A percentile compares a stretch with the other conserved stretches of the same genome.
Conservation (phyloP, 1,139 yeast species). For the Yamadazyma epiphylla region DNA sequence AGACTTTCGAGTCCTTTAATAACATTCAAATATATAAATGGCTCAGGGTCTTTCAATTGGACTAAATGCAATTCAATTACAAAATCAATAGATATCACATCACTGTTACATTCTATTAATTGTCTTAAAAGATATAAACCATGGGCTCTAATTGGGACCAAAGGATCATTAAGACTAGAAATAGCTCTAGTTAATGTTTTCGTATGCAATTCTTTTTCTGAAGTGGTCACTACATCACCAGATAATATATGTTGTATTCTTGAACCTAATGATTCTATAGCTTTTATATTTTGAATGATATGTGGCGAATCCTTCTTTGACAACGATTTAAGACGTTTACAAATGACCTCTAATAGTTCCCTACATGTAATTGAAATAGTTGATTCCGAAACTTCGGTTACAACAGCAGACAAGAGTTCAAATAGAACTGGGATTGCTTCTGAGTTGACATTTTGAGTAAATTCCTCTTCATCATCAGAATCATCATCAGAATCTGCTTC, state of each 20-base stretch:
- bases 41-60: slow-evolving; percentile 75
- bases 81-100: slow-evolving; percentile 48
- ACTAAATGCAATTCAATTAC: slow-evolving; percentile 60
- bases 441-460: slow-evolving; percentile 11
- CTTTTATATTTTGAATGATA: slow-evolving; percentile 8
- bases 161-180: slow-evolving; percentile 66
- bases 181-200: slow-evolving; percentile 51
- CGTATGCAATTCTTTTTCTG: slow-evolving; percentile 15
- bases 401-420: slow-evolving; percentile 52
- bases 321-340: slow-evolving; percentile 20
- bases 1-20: slow-evolving; percentile 72
- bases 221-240: slow-evolving; percentile 17
- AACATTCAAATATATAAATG: slow-evolving; percentile 79
- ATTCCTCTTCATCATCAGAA: slow-evolving; percentile 40
- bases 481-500: slow-evolving; percentile 38
- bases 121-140: slow-evolving; percentile 68
- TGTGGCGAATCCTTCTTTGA: slow-evolving; percentile 5
- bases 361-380: slow-evolving; percentile 21
- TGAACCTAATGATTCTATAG: slow-evolving; percentile 24
- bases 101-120: slow-evolving; percentile 48
- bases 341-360: slow-evolving; percentile 23
- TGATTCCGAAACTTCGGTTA: slow-evolving; percentile 37
- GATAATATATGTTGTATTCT: slow-evolving; percentile 27
- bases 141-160: slow-evolving; percentile 82
- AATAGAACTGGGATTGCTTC: slow-evolving; percentile 36